Evolutionary conservation across 164 flowering plant species (phyloP).

Genomic region (Vitis cinerea): DNA sequence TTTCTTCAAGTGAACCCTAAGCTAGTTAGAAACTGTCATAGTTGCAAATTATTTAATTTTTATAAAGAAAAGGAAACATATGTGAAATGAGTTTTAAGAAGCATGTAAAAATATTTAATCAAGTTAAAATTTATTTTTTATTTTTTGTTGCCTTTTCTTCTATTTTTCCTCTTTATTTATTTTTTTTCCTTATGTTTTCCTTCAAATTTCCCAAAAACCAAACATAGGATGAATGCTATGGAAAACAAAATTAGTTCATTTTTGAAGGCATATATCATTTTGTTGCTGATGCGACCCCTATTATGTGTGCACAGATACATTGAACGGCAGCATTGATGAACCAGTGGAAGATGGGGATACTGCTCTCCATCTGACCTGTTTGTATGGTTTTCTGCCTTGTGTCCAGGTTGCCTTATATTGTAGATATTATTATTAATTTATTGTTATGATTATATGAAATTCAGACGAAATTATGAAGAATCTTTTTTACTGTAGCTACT

Average conservation of each 20-base stretch:
- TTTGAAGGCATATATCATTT: too few species aligned
- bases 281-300: too few species aligned
- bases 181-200: background rate
- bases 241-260: too few species aligned
- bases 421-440: background rate
- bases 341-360: slow-evolving; percentile 89
- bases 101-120: too few species aligned
- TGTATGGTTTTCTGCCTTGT: slow-evolving; percentile 73
- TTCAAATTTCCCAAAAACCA: background rate
- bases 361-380: slow-evolving; percentile 83
- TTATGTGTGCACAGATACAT: slow-evolving; percentile 47
- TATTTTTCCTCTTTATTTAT: too few species aligned
- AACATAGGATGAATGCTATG: too few species aligned
- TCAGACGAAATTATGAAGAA: background rate
- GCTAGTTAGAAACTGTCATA: too few species aligned
- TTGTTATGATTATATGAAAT: background rate
- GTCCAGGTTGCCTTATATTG: slow-evolving; percentile 45
- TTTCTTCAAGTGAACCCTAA: too few species aligned
- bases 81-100: too few species aligned
- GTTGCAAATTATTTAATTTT: too few species aligned
- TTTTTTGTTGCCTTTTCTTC: background rate
- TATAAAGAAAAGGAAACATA: too few species aligned
- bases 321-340: slow-evolving; percentile 67
- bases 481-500: slow-evolving; percentile 47
- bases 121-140: too few species aligned